Percentiles rank a stretch among this genome's conserved stretches.
Conservation (phyloP, 2,329 filamentous ascomycete species). For the Pyrenophora graminea region DNA sequence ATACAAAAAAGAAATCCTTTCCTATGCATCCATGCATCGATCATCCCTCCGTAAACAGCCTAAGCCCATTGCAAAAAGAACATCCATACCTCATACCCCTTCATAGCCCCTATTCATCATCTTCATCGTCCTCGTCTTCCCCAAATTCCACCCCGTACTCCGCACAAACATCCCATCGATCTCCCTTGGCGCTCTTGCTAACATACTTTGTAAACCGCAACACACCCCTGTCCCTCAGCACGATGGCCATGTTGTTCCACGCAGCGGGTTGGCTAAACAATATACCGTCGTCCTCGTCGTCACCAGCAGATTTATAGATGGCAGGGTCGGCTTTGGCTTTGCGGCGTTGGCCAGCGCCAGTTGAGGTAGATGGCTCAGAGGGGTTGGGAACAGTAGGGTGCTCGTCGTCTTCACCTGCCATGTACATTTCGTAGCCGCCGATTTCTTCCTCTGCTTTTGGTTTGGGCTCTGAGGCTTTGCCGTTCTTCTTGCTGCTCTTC, state of each 20-base stretch:
- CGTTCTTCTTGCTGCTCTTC: conserved; percentile 32
- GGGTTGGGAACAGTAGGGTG: conserved; percentile 50
- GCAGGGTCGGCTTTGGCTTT: conserved; percentile 69
- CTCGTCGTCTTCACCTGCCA: conserved; percentile 75
- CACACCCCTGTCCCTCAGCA: conserved; percentile 82
- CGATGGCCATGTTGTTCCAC: conserved; percentile 93
- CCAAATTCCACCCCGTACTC: conserved; percentile 71
- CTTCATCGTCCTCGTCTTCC: conserved; percentile 52
- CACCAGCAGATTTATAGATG: conserved; percentile 66
- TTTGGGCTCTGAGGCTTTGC: conserved; percentile 11
- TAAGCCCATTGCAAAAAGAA: no score
- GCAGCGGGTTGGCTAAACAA: conserved; percentile 69
- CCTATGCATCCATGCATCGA: no score
- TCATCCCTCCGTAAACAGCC: no score
- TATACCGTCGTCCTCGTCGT: conserved; percentile 75
- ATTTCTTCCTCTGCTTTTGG: conserved; percentile 58
- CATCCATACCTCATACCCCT: background rate
- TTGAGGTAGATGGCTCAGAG: conserved; percentile 43
- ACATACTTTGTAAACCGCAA: conserved; percentile 98
- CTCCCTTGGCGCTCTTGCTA: conserved; percentile 77
- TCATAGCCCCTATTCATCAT: conserved; percentile 19
- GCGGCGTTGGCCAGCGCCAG: conserved; percentile 54
- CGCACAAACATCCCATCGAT: conserved; percentile 88
- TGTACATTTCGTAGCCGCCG: conserved; percentile 86
- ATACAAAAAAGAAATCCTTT: no score